Evolutionary conservation across 768 basidiomycete genomes (phyloP).

Genomic region (Hirschioporus abietinus): DNA sequence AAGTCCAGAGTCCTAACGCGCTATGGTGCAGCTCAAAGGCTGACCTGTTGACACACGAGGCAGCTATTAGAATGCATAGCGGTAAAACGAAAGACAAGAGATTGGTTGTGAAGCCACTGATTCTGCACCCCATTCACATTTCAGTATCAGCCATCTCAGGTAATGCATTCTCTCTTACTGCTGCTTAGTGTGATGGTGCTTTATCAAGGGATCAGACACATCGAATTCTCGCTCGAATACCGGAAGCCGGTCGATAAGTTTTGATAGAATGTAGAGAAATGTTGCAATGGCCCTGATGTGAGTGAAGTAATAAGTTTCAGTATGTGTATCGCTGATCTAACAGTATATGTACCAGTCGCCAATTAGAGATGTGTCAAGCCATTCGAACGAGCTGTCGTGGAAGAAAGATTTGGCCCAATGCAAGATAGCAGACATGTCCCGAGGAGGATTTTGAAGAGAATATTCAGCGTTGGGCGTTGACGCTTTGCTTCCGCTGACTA

Average conservation of each 20-base stretch:
- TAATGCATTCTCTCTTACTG: constrained; percentile 33
- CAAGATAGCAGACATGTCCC: constrained; percentile 1
- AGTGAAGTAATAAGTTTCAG: background rate
- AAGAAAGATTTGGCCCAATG: constrained; percentile 14
- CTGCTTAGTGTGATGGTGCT: constrained; percentile 41
- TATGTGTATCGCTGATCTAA: background rate
- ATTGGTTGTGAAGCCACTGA: constrained; percentile 43
- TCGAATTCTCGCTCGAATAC: constrained; percentile 49
- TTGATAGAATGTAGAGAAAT: constrained; percentile 38
- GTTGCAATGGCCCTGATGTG: constrained; percentile 26
- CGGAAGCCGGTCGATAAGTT: constrained; percentile 30
- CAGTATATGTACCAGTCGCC: constrained; percentile 44
- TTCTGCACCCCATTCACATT: constrained; percentile 27
- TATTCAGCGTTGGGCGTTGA: background rate
- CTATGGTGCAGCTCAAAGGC: constrained; percentile 54
- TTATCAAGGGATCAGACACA: constrained; percentile 46
- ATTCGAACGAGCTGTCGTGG: constrained; percentile 20
- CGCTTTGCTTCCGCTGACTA: background rate
- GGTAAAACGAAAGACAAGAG: constrained; percentile 45
- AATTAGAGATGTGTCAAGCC: constrained; percentile 37
- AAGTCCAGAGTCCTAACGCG: constrained; percentile 41
- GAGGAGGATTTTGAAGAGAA: background rate
- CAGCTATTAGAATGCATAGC: constrained; percentile 29
- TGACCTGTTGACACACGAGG: constrained; percentile 39
- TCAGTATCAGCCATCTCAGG: background rate